Base-by-base conservation (phyloP, 441 rosid genomes). In the Erysimum cheiri region DNA sequence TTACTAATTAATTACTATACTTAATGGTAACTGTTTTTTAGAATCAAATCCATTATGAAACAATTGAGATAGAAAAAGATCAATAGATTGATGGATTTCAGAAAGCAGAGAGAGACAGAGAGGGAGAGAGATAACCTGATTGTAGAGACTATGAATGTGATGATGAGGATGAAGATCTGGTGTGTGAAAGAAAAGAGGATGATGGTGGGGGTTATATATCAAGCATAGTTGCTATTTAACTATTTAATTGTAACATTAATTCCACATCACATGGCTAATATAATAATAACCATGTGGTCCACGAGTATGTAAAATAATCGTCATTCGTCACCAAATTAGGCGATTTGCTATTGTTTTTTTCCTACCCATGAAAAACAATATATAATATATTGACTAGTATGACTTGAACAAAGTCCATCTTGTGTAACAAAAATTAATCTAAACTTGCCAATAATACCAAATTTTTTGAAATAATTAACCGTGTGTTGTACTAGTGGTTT, bases 221-320 rank as follows among this genome's bases (percentile, higher is more conserved):
- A 12, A 73, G 40, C 10, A 24, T 39, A 31, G 52, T 58, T 32
- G 10, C 12, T 11, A 3, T 49, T 22, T 29, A 24, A 1, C 29
- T 9, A 12, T 55, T 33, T 3, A 64, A 31, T 19, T 3, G n/a
- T 19, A n/a, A 56, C 19, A 31, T 39, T 39, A 13, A 39, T 1
- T 36, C 10, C 11, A 9, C 43, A 72, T 39, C 70, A 64, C 64
- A 35, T 71, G 75, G 57, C 12, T 3, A 63, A 55, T 57, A 35
- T 36, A 39, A 46, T 36, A 55, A 26, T 26, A 71, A 1, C 14
- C 8, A 52, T 39, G 46, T 52, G 47, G 64, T 17, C 50, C 41
- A 35, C 22, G 14, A 61, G 14, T 43, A 22, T 22, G 24, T 22
- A 22, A 19, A 19, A 22, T 22, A 22, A 22, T 22, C 24, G 24